These are phyloP conservation scores for Globisporangium apiculatum DNA, from an alignment of 352 stramenopile genomes.

Conservation along the genomic window DNA sequence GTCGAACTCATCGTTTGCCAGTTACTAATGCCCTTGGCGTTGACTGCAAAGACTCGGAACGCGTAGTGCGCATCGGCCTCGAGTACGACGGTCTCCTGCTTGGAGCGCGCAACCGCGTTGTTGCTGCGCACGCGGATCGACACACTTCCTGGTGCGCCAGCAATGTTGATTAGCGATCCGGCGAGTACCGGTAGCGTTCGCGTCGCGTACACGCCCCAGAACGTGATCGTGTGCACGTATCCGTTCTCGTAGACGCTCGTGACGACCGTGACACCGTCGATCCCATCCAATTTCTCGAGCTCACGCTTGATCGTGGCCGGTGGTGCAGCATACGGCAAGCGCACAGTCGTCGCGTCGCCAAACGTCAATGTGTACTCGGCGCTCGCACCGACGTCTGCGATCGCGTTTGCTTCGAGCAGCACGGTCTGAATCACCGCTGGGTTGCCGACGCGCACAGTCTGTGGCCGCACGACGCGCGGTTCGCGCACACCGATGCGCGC, in stretches of 20 bases:
- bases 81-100: slow-evolving; percentile 45
- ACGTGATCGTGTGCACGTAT: slow-evolving; percentile 79
- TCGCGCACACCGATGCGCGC: slow-evolving; percentile 40
- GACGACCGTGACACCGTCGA: slow-evolving; percentile 46
- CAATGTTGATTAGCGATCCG: slow-evolving; percentile 14
- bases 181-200: slow-evolving; percentile 40
- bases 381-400: slow-evolving; percentile 15
- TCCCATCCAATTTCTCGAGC: slow-evolving; percentile 34
- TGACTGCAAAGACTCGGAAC: slow-evolving; percentile 59
- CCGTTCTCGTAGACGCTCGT: slow-evolving; percentile 37
- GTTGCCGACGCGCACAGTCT: slow-evolving; percentile 48
- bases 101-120: slow-evolving; percentile 39
- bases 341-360: slow-evolving; percentile 25
- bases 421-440: slow-evolving; percentile 45
- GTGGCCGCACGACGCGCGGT: slow-evolving; percentile 25
- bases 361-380: slow-evolving; percentile 51
- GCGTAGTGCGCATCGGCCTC: slow-evolving; percentile 39
- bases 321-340: slow-evolving; percentile 30
- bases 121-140: slow-evolving; percentile 39
- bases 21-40: slow-evolving; percentile 49
- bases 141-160: slow-evolving; percentile 18
- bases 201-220: slow-evolving; percentile 75
- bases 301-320: slow-evolving; percentile 23
- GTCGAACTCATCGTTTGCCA: slow-evolving; percentile 22
- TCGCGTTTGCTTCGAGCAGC: slow-evolving; percentile 29